phyloP scores from a whole-genome alignment of 2,329 filamentous ascomycete species.

The Daldinia eschscholtzii region DNA sequence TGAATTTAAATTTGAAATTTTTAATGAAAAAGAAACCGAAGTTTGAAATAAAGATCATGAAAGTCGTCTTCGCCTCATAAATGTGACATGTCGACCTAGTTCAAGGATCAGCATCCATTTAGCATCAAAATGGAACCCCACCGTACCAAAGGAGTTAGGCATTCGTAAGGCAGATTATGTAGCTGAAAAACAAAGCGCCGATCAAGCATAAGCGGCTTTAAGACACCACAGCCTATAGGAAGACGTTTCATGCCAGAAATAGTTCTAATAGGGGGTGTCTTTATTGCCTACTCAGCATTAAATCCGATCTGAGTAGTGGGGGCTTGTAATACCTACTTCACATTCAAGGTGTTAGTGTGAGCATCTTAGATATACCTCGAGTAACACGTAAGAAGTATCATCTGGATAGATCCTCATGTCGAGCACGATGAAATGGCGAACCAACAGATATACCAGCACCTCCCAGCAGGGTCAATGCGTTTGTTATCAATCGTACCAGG shows the following conservation, averaged over 20 bases:
- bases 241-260: slow-evolving; percentile 5
- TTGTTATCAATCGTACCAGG: slow-evolving; percentile 34
- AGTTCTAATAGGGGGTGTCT: neutral
- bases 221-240: neutral
- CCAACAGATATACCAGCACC: slow-evolving; percentile 20
- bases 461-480: slow-evolving; percentile 38
- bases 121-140: neutral
- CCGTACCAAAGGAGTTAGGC: neutral
- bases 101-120: slow-evolving; percentile 1
- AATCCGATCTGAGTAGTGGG: neutral
- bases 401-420: neutral
- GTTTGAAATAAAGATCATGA: neutral
- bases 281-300: too few species aligned
- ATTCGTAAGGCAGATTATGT: neutral
- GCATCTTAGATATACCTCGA: too few species aligned
- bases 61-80: neutral
- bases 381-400: neutral
- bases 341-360: neutral
- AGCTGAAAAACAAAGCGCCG: slow-evolving; percentile 1
- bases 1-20: neutral
- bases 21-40: neutral
- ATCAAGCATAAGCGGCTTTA: neutral
- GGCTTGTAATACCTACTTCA: neutral
- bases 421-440: slow-evolving; percentile 10
- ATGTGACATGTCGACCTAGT: slow-evolving; percentile 1